These are phyloP conservation scores for Thalassiosira sp. DNA, from an alignment of 352 stramenopile species.

Conservation along the genomic window DNA sequence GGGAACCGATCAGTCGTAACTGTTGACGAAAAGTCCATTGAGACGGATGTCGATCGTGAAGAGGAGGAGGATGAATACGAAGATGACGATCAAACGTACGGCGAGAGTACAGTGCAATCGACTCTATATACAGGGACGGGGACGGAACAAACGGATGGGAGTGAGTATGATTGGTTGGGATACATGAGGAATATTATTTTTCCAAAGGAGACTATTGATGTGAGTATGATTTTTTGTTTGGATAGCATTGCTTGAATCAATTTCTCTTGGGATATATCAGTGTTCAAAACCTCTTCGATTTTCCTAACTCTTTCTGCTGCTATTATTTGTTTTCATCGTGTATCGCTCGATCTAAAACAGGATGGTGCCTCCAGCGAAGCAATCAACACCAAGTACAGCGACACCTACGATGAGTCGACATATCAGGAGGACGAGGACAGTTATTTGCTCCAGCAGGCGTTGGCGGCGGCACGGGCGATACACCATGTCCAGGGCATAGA, in stretches of 20 bases:
- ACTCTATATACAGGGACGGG: constrained; percentile 19
- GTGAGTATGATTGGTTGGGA: constrained; percentile 35
- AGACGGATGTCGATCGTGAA: constrained; percentile 28
- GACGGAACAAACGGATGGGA: constrained; percentile 2
- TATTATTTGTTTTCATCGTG: too few species aligned
- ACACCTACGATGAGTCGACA: constrained; percentile 13
- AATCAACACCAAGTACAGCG: constrained; percentile 12
- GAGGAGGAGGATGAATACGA: constrained; percentile 17
- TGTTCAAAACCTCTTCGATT: not conserved
- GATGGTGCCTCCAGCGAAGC: not conserved
- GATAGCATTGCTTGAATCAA: not conserved
- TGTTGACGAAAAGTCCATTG: constrained; percentile 20
- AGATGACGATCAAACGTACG: constrained; percentile 36
- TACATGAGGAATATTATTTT: constrained; percentile 39
- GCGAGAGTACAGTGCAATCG: constrained; percentile 25
- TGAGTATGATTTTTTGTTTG: constrained; percentile 12
- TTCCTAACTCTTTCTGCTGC: not conserved
- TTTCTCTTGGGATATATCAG: not conserved
- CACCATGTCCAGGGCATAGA: constrained; percentile 66
- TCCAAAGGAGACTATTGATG: constrained; percentile 22
- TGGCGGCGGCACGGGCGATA: constrained; percentile 61
- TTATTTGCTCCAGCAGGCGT: constrained; percentile 51
- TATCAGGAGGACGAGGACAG: constrained; percentile 39
- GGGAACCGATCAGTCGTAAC: not conserved
- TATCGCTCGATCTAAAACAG: too few species aligned